These are phyloP conservation scores for Rutstroemia sp. DNA, from an alignment of 2,329 filamentous ascomycete genomes.

Conservation along the genomic window DNA sequence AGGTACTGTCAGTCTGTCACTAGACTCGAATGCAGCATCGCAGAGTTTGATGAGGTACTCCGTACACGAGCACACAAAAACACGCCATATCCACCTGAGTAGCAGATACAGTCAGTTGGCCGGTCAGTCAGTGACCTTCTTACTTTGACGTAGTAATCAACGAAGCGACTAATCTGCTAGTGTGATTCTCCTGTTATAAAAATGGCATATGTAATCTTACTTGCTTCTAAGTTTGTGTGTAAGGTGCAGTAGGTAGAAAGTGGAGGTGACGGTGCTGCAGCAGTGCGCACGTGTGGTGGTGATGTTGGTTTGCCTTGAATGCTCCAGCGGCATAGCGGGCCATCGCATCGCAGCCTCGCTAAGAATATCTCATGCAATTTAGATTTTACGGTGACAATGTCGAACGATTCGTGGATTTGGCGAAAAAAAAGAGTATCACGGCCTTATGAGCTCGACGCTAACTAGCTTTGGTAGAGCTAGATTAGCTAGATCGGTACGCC, in stretches of 20 bases:
- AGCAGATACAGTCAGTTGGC: slow-evolving; percentile 1
- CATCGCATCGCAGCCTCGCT: not conserved
- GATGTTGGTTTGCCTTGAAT: too few species aligned
- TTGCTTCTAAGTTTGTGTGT: not conserved
- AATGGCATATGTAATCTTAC: slow-evolving; percentile 9
- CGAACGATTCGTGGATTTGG: too few species aligned
- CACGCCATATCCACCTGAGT: too few species aligned
- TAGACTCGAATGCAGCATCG: not conserved
- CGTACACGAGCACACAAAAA: not conserved
- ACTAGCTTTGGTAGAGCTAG: too few species aligned
- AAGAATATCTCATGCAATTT: not conserved
- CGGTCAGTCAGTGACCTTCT: too few species aligned
- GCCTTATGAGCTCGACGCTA: too few species aligned
- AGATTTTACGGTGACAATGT: too few species aligned
- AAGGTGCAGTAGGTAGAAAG: too few species aligned
- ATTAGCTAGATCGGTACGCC: too few species aligned
- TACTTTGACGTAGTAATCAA: not conserved
- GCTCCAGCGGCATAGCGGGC: not conserved
- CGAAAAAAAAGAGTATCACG: too few species aligned
- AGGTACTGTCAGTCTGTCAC: not conserved
- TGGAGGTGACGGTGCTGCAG: too few species aligned
- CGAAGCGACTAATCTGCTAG: not conserved
- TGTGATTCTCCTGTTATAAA: not conserved
- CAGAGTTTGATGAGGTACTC: not conserved
- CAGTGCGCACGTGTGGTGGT: too few species aligned